These are phyloP conservation scores for Colletotrichum navitas DNA, from an alignment of 2,329 filamentous ascomycete genomes.

Conservation along the genomic window DNA sequence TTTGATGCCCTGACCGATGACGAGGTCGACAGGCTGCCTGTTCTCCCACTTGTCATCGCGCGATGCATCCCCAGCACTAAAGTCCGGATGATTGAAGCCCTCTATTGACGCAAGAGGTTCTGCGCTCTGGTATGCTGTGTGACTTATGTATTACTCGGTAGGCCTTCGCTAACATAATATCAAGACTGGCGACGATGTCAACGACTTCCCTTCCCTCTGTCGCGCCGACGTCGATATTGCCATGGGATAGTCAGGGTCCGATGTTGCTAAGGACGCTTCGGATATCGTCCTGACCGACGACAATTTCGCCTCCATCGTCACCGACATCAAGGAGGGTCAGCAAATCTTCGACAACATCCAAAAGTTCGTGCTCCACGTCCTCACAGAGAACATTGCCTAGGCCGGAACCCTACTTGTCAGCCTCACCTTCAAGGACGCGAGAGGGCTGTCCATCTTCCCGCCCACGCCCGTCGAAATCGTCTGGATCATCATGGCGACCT, in stretches of 20 bases:
- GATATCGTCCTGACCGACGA: slow-evolving; percentile 80
- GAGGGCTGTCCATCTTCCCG: slow-evolving; percentile 77
- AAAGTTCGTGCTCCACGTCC: slow-evolving; percentile 78
- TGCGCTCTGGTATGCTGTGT: slow-evolving; percentile 68
- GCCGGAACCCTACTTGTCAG: slow-evolving; percentile 78
- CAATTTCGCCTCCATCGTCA: slow-evolving; percentile 80
- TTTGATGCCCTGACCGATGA: slow-evolving; percentile 74
- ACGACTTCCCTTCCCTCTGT: slow-evolving; percentile 78
- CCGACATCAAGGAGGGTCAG: slow-evolving; percentile 78
- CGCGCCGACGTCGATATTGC: slow-evolving; percentile 79
- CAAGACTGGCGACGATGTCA: slow-evolving; percentile 78
- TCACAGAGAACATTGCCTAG: slow-evolving; percentile 79
- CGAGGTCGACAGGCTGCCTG: slow-evolving; percentile 73
- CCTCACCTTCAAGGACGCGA: slow-evolving; percentile 76
- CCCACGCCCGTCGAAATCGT: slow-evolving; percentile 81
- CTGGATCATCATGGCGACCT: slow-evolving; percentile 87
- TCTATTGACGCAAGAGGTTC: slow-evolving; percentile 74
- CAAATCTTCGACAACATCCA: slow-evolving; percentile 83
- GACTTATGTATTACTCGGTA: background rate
- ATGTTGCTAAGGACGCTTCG: slow-evolving; percentile 74
- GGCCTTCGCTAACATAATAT: background rate
- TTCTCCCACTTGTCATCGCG: slow-evolving; percentile 76
- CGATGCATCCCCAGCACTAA: slow-evolving; percentile 79
- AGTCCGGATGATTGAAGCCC: slow-evolving; percentile 79
- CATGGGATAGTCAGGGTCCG: slow-evolving; percentile 72